Evolutionary conservation across 2,329 filamentous ascomycete species (phyloP), one percentile per base, ranked within the genome.

Genomic region (Monosporascus sp.): DNA sequence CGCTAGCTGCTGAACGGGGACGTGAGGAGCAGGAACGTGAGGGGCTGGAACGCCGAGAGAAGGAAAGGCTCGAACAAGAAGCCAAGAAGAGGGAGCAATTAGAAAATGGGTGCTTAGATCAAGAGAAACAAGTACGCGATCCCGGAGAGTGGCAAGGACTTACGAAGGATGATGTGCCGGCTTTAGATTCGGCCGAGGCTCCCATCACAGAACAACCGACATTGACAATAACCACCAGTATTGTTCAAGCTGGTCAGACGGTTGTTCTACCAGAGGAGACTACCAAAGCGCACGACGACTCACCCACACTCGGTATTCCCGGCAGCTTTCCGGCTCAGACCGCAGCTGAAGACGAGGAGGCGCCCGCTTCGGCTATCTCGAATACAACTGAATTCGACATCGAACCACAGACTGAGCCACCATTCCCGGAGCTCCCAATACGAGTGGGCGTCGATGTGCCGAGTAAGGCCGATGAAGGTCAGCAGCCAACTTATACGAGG

Each of bases 321-420:
- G 85, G 85, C 9, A 79, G 79, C 61, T 84, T 87, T 64, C 77
- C 81, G 50, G 67, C 69, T 27, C 60, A 68, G 39, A 74, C 72
- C 46, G 64, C 68, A 2, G 57, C 67, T 9, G 70, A 72, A 20
- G 64, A 68, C 14, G 77, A 83, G 31, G 74, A 80, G 44, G 70
- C 73, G 35, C 83, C 83, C 2, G 69, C 69, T 35, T 87, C 86
- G 17, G 80, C 85, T 3, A 65, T 82, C 15, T 88, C 87, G 6
- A 72, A 77, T 43, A 78, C 78, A 7, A 90, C 87, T 0, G 85
- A 89, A 61, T 88, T 90, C 60, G 88, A 91, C 59, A 78, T 77
- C n/a, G 87, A 90, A 60, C 78, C 84, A 22, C 87, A 90, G 65
- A 81, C 78, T 1, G 80, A 84, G 46, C 71, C 78, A 1, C 72